Percentiles rank a stretch among this genome's conserved stretches.
These are phyloP conservation scores for Fusarium sp. DNA, from an alignment of 2,329 filamentous ascomycete species.

Conservation along the genomic window DNA sequence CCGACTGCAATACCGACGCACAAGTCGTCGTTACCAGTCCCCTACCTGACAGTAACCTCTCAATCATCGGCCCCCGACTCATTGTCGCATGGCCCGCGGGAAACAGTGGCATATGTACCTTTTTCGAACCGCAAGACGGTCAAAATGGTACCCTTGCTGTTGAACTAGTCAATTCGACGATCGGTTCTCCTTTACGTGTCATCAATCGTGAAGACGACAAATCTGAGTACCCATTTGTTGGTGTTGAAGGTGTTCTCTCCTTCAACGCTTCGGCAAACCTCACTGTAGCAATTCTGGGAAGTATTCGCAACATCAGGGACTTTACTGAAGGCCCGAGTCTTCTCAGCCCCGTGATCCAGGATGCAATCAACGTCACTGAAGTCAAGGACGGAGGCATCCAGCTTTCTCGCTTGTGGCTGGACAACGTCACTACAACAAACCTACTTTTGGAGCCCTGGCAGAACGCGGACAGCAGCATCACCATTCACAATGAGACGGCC, in stretches of 20 bases:
- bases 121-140: slow-evolving; percentile 65
- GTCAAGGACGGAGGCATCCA: slow-evolving; percentile 57
- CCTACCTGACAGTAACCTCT: slow-evolving; percentile 62
- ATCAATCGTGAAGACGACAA: slow-evolving; percentile 52
- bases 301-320: slow-evolving; percentile 71
- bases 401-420: slow-evolving; percentile 68
- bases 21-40: slow-evolving; percentile 72
- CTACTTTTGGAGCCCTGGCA: slow-evolving; percentile 58
- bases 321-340: slow-evolving; percentile 68
- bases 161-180: slow-evolving; percentile 61
- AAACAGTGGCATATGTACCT: slow-evolving; percentile 68
- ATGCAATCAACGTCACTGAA: slow-evolving; percentile 58
- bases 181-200: slow-evolving; percentile 57
- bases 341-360: slow-evolving; percentile 64
- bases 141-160: slow-evolving; percentile 65
- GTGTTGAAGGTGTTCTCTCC: slow-evolving; percentile 63
- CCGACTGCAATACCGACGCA: slow-evolving; percentile 68
- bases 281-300: slow-evolving; percentile 68
- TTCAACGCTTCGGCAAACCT: slow-evolving; percentile 69
- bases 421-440: slow-evolving; percentile 67
- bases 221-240: slow-evolving; percentile 57
- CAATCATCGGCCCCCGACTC: slow-evolving; percentile 66
- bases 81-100: slow-evolving; percentile 73
- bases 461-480: slow-evolving; percentile 32
- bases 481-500: slow-evolving; percentile 56